Conservation (phyloP, 805 yeast genomes). For the Saitoella complicata region DNA sequence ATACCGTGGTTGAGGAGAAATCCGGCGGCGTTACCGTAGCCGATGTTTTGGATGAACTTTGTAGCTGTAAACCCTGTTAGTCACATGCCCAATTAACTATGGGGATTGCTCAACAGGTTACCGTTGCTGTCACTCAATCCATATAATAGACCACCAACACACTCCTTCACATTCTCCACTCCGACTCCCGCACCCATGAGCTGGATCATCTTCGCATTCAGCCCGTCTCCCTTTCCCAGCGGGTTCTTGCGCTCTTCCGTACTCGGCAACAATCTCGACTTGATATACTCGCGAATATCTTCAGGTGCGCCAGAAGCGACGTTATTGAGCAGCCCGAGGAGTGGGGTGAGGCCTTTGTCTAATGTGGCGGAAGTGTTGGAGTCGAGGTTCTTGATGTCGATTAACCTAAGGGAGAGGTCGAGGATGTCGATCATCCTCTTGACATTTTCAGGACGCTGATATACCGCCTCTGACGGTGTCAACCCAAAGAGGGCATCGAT, state of each 20-base stretch:
- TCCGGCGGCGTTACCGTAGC: conserved; percentile 18
- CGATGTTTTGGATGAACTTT: conserved; percentile 15
- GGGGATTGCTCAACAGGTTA: background rate
- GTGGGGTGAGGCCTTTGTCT: conserved; percentile 4
- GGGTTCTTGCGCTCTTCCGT: conserved; percentile 14
- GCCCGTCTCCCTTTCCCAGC: conserved; percentile 12
- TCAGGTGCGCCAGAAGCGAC: background rate
- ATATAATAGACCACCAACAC: conserved; percentile 15
- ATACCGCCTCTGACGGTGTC: too few relatives aligned
- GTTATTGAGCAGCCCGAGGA: conserved; percentile 2
- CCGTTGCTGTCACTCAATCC: conserved; percentile 12
- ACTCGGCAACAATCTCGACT: conserved; percentile 2
- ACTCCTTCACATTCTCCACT: conserved; percentile 9
- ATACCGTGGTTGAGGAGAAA: conserved; percentile 13
- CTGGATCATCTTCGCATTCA: conserved; percentile 13
- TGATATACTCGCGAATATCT: conserved; percentile 2
- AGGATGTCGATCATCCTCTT: too few relatives aligned
- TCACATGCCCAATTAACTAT: background rate
- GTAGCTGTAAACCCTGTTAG: conserved; percentile 3
- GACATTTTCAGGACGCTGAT: too few relatives aligned
- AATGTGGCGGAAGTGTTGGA: background rate
- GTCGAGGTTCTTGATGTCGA: too few relatives aligned
- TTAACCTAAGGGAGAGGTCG: too few relatives aligned
- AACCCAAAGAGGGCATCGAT: too few relatives aligned
- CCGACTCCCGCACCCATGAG: conserved; percentile 10